Evolutionary conservation across 176 grass and related monocot species (phyloP).

Genomic region (Musa schizocarpa): DNA sequence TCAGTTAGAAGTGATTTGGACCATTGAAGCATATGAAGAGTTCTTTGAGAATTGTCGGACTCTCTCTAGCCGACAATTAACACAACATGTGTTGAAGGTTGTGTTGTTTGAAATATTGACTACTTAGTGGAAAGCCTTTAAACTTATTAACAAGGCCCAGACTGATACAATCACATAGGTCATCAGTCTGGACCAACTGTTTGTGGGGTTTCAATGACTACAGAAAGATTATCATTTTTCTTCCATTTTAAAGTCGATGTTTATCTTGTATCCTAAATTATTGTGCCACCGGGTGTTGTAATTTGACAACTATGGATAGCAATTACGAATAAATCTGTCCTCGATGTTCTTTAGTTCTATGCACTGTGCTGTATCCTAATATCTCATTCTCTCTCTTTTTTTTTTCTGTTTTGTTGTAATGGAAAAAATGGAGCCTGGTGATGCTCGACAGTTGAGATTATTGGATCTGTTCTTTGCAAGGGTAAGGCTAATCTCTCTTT

Average conservation of each 20-base stretch:
- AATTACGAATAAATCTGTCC: background rate
- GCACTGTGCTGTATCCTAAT: too few species aligned
- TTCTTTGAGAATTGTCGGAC: background rate
- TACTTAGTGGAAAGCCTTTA: background rate
- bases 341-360: background rate
- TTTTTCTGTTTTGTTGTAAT: too few species aligned
- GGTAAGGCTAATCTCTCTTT: too few species aligned
- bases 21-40: slow-evolving; percentile 34
- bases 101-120: background rate
- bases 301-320: background rate
- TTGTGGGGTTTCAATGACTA: background rate
- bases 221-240: background rate
- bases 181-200: background rate
- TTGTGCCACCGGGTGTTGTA: background rate
- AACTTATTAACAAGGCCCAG: background rate
- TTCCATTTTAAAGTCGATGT: background rate
- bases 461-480: too few species aligned
- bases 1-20: slow-evolving; percentile 74
- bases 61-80: background rate
- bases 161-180: background rate
- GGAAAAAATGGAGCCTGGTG: too few species aligned
- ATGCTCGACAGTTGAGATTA: too few species aligned
- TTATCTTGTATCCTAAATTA: slow-evolving; percentile 5
- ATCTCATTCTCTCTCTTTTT: too few species aligned
- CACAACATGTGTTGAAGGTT: background rate